Conservation (phyloP, 106 monocot species). For the Dendrobium huoshanense region DNA sequence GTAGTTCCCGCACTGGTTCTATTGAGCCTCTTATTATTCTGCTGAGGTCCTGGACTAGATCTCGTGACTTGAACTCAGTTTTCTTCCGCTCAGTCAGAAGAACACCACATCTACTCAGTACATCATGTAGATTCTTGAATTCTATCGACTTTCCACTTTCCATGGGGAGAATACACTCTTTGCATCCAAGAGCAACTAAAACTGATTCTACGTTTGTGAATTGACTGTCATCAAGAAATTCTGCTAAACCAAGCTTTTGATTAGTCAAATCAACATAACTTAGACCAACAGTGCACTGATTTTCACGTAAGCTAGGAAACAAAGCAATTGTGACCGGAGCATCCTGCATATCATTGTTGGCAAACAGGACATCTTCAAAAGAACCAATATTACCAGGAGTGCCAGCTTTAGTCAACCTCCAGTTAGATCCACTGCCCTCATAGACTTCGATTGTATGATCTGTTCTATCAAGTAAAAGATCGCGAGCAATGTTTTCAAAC, state of each 20-base stretch:
- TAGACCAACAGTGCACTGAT: constrained; percentile 69
- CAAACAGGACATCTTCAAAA: constrained; percentile 97
- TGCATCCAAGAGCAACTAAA: constrained; percentile 94
- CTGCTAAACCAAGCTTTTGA: constrained; percentile 67
- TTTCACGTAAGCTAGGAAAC: constrained; percentile 60
- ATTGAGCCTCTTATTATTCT: constrained; percentile 81
- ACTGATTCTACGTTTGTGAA: constrained; percentile 91
- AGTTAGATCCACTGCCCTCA: constrained; percentile 96
- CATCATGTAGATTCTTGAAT: constrained; percentile 50
- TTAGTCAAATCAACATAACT: constrained; percentile 85
- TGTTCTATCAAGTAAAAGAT: constrained; percentile 80
- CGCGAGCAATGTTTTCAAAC: constrained; percentile 92
- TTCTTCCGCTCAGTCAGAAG: constrained; percentile 88
- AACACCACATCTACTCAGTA: constrained; percentile 61
- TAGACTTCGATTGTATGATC: constrained; percentile 91
- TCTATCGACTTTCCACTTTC: constrained; percentile 61
- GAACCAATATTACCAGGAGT: constrained; percentile 90
- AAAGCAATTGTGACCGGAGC: constrained; percentile 81
- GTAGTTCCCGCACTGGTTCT: constrained; percentile 83
- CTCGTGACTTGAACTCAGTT: constrained; percentile 87
- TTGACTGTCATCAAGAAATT: constrained; percentile 91
- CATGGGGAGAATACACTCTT: constrained; percentile 76
- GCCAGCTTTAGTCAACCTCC: constrained; percentile 74
- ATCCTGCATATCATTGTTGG: constrained; percentile 99
- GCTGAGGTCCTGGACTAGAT: constrained; percentile 87